Percentiles rank a stretch among this genome's conserved stretches.
These are phyloP conservation scores for Penicillium sp. DNA, from an alignment of 2,329 filamentous ascomycete genomes.

Conservation along the genomic window DNA sequence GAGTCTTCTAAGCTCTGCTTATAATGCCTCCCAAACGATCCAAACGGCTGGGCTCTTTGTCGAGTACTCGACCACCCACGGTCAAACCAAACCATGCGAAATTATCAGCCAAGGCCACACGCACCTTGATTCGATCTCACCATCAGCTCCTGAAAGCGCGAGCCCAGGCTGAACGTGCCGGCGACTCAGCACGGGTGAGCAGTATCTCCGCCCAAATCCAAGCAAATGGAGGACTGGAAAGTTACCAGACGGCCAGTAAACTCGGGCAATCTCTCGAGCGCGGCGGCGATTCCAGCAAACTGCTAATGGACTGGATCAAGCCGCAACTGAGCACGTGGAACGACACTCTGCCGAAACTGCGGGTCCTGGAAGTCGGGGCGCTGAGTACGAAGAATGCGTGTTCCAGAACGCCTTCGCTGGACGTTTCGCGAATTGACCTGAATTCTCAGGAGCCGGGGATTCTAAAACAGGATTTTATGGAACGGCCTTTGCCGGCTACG, in stretches of 20 bases:
- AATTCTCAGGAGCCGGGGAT: slow-evolving; percentile 82
- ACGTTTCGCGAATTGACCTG: slow-evolving; percentile 83
- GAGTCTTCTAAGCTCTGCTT: neutral
- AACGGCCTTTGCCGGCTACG: slow-evolving; percentile 69
- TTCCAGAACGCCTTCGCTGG: slow-evolving; percentile 71
- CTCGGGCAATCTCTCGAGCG: slow-evolving; percentile 63
- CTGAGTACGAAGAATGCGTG: slow-evolving; percentile 84
- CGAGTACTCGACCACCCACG: slow-evolving; percentile 52
- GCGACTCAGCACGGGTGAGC: slow-evolving; percentile 46
- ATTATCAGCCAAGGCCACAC: slow-evolving; percentile 61
- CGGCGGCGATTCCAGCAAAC: slow-evolving; percentile 66
- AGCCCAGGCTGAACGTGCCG: slow-evolving; percentile 54
- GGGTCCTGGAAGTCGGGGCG: slow-evolving; percentile 86
- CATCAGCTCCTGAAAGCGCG: slow-evolving; percentile 64
- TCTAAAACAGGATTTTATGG: slow-evolving; percentile 90
- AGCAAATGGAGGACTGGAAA: slow-evolving; percentile 61
- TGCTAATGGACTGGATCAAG: slow-evolving; percentile 63
- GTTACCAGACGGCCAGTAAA: slow-evolving; percentile 66
- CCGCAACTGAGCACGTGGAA: slow-evolving; percentile 32
- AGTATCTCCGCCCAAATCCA: slow-evolving; percentile 56
- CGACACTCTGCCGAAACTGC: slow-evolving; percentile 46
- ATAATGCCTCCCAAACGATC: slow-evolving; percentile 35
- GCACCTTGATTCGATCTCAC: slow-evolving; percentile 63
- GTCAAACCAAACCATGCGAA: slow-evolving; percentile 39
- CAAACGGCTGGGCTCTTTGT: slow-evolving; percentile 45